These are phyloP conservation scores for Tetracentron sinense DNA, from an alignment of 164 flowering plant species.

Conservation along the genomic window DNA sequence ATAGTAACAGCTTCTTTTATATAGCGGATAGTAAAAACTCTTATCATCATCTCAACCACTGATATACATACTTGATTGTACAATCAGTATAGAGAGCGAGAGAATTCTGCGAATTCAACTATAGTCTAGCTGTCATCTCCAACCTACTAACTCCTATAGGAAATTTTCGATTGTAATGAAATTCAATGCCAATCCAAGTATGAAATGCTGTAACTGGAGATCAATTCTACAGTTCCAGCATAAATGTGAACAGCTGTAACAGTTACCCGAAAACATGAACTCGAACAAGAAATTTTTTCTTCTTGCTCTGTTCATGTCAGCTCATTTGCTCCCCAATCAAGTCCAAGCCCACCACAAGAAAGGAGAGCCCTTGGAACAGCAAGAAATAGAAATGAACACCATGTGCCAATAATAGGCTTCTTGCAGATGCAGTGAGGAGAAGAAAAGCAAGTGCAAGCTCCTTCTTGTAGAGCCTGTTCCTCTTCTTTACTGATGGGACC, in stretches of 20 bases:
- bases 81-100: neutral
- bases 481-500: neutral
- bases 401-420: slow-evolving; percentile 12
- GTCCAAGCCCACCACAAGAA: slow-evolving; percentile 11
- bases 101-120: neutral
- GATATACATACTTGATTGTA: neutral
- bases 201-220: neutral
- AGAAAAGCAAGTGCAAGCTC: slow-evolving; percentile 17
- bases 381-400: slow-evolving; percentile 14
- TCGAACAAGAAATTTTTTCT: neutral
- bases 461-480: slow-evolving; percentile 8
- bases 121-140: no score
- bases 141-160: neutral
- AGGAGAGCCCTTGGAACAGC: slow-evolving; percentile 8
- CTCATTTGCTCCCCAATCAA: slow-evolving; percentile 13
- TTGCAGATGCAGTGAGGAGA: slow-evolving; percentile 7
- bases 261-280: neutral
- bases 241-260: neutral
- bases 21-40: no score
- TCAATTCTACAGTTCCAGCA: neutral
- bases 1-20: no score
- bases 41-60: no score
- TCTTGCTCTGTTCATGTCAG: neutral
- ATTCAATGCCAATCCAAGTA: neutral
- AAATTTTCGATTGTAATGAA: neutral